Percentiles rank a stretch among this genome's conserved stretches.
Evolutionary conservation across 768 basidiomycete genomes (phyloP).

Genomic region (Chalciporus sphaerocephalus): DNA sequence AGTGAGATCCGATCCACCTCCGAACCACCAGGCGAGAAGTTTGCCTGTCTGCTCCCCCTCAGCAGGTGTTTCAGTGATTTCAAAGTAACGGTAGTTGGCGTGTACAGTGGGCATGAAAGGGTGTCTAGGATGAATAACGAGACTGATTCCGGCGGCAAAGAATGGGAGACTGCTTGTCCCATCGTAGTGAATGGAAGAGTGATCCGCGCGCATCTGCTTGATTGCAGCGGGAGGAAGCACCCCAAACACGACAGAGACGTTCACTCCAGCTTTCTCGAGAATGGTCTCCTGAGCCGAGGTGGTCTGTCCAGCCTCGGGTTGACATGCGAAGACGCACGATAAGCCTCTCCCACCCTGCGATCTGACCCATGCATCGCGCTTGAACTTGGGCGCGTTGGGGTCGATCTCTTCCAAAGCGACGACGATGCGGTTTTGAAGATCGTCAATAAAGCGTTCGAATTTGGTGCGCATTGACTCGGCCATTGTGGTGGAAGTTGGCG

Average conservation of each 20-base stretch:
- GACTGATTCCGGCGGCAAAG: slow-evolving; percentile 87
- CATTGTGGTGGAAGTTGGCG: slow-evolving; percentile 9
- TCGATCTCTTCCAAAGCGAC: slow-evolving; percentile 74
- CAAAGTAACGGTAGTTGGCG: slow-evolving; percentile 97
- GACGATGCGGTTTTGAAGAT: slow-evolving; percentile 79
- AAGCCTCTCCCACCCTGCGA: slow-evolving; percentile 65
- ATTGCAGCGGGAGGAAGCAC: slow-evolving; percentile 83
- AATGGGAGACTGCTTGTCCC: slow-evolving; percentile 71
- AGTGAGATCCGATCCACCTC: slow-evolving; percentile 92
- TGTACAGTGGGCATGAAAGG: slow-evolving; percentile 93
- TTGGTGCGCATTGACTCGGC: slow-evolving; percentile 60
- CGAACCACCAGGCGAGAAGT: slow-evolving; percentile 95
- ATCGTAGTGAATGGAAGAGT: slow-evolving; percentile 65
- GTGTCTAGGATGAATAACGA: slow-evolving; percentile 92
- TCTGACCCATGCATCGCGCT: slow-evolving; percentile 77
- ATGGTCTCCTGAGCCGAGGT: slow-evolving; percentile 42
- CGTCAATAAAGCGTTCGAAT: slow-evolving; percentile 70
- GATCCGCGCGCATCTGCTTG: slow-evolving; percentile 93
- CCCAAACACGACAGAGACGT: slow-evolving; percentile 89
- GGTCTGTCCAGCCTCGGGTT: slow-evolving; percentile 28
- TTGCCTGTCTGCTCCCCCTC: slow-evolving; percentile 40
- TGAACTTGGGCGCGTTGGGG: slow-evolving; percentile 63
- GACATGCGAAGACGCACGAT: slow-evolving; percentile 75
- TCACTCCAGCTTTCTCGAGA: slow-evolving; percentile 95
- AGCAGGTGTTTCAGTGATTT: slow-evolving; percentile 58